Conservation (phyloP, 495 filamentous ascomycete species). For the Melanomma pulvis-pyrius region DNA sequence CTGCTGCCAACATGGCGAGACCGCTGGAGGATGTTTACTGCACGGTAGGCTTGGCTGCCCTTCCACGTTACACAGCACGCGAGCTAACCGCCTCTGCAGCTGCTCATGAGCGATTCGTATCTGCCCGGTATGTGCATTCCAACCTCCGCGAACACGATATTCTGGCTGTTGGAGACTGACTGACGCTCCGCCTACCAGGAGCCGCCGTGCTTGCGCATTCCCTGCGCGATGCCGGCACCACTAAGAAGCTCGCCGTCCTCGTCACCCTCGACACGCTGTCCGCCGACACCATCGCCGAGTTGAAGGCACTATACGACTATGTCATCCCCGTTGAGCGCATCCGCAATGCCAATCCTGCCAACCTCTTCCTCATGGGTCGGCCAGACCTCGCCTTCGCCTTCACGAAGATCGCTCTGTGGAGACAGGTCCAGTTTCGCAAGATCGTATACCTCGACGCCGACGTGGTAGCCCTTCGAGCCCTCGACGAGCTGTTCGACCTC, state of each 20-base stretch:
- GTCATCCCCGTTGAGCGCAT: constrained; percentile 82
- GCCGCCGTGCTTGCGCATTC: constrained; percentile 94
- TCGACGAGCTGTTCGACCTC: constrained; percentile 88
- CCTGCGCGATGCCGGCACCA: constrained; percentile 85
- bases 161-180: constrained; percentile 14
- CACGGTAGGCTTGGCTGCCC: constrained; percentile 50
- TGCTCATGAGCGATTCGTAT: constrained; percentile 87
- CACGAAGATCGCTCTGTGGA: constrained; percentile 96
- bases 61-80: constrained; percentile 17
- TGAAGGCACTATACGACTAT: constrained; percentile 86
- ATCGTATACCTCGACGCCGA: constrained; percentile 94
- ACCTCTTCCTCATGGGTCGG: constrained; percentile 89
- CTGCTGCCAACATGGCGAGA: constrained; percentile 40
- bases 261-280: constrained; percentile 77
- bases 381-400: constrained; percentile 87
- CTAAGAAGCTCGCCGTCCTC: constrained; percentile 81
- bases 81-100: constrained; percentile 55
- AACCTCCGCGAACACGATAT: neutral
- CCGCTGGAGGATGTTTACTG: constrained; percentile 58
- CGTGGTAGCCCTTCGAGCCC: constrained; percentile 79
- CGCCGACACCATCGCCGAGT: constrained; percentile 69
- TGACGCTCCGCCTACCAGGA: constrained; percentile 60
- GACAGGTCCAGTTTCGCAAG: constrained; percentile 81
- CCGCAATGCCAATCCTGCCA: constrained; percentile 73
- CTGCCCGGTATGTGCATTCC: constrained; percentile 68